Percentiles rank a stretch among this genome's conserved stretches.
These are phyloP conservation scores for Termitomyces sp. DNA, from an alignment of 768 basidiomycete genomes.

Conservation along the genomic window DNA sequence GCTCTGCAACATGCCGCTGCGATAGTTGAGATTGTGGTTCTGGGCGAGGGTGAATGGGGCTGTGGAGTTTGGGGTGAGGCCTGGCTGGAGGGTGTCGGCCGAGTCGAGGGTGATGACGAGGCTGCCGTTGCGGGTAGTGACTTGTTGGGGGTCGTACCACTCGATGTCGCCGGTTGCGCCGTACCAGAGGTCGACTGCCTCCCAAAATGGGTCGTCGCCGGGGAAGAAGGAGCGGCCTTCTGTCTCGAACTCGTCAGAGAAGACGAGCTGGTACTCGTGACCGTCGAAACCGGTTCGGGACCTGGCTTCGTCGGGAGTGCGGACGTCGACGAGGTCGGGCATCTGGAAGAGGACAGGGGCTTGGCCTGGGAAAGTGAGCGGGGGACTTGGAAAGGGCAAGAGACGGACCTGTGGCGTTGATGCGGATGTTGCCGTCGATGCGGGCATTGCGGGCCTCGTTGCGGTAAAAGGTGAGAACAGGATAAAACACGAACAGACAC, in stretches of 20 bases:
- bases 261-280: constrained; percentile 57
- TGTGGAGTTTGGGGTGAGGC: constrained; percentile 31
- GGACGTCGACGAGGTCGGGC: constrained; percentile 60
- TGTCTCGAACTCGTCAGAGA: constrained; percentile 64
- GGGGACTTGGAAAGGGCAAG: not conserved
- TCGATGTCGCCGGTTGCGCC: constrained; percentile 64
- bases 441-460: constrained; percentile 30
- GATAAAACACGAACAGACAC: constrained; percentile 77
- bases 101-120: constrained; percentile 69
- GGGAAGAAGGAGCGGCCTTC: constrained; percentile 39
- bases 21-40: constrained; percentile 58
- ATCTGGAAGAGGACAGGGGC: constrained; percentile 52
- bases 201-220: constrained; percentile 69
- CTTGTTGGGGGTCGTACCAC: constrained; percentile 68
- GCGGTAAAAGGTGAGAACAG: constrained; percentile 51
- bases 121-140: constrained; percentile 60
- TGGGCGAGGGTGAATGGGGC: constrained; percentile 37
- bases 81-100: constrained; percentile 20
- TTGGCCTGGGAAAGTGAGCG: constrained; percentile 41
- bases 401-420: constrained; percentile 43
- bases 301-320: constrained; percentile 56
- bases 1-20: constrained; percentile 76
- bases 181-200: constrained; percentile 71
- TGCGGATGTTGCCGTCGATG: constrained; percentile 57
- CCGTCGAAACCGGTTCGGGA: constrained; percentile 72